These are phyloP conservation scores for Hypoxylon intermedium DNA, from an alignment of 495 filamentous ascomycete species.

Conservation along the genomic window DNA sequence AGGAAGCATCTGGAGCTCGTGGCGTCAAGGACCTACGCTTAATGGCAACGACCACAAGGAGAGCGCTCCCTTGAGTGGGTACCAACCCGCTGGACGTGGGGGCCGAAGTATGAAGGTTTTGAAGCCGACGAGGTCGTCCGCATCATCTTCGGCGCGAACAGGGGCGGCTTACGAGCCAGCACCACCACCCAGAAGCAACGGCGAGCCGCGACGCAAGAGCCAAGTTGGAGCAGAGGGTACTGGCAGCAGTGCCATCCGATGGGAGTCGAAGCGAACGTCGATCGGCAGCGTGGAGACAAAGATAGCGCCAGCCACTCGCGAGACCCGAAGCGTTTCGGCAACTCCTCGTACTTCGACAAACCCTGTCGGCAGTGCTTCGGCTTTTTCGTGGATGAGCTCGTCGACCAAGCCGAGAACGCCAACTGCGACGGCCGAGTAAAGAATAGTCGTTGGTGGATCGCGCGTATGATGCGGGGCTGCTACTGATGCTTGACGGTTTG, in stretches of 20 bases:
- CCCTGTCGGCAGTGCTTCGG: conserved; percentile 89
- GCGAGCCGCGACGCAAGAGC: conserved; percentile 51
- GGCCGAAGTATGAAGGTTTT: conserved; percentile 78
- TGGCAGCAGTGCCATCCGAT: conserved; percentile 45
- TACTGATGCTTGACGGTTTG: conserved; percentile 16
- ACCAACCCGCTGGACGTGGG: conserved; percentile 62
- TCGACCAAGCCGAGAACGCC: conserved; percentile 49
- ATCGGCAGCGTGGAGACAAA: conserved; percentile 36
- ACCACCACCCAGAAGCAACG: conserved; percentile 43
- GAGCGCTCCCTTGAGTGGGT: conserved; percentile 58
- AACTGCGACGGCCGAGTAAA: conserved; percentile 44
- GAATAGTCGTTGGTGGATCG: background rate
- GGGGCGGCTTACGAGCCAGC: conserved; percentile 56
- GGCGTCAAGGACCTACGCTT: conserved; percentile 66
- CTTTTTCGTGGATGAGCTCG: conserved; percentile 85
- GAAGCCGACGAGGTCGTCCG: conserved; percentile 65
- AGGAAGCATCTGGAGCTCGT: conserved; percentile 68
- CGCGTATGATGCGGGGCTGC: conserved; percentile 16
- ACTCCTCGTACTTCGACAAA: conserved; percentile 64
- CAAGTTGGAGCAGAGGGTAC: conserved; percentile 43
- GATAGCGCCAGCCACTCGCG: conserved; percentile 44
- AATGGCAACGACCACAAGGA: conserved; percentile 58
- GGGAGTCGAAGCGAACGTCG: conserved; percentile 50
- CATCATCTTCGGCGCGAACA: conserved; percentile 55
- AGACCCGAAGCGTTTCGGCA: conserved; percentile 47